These are phyloP conservation scores for Penicillium sp. DNA, from an alignment of 2,329 filamentous ascomycete species.

Conservation along the genomic window DNA sequence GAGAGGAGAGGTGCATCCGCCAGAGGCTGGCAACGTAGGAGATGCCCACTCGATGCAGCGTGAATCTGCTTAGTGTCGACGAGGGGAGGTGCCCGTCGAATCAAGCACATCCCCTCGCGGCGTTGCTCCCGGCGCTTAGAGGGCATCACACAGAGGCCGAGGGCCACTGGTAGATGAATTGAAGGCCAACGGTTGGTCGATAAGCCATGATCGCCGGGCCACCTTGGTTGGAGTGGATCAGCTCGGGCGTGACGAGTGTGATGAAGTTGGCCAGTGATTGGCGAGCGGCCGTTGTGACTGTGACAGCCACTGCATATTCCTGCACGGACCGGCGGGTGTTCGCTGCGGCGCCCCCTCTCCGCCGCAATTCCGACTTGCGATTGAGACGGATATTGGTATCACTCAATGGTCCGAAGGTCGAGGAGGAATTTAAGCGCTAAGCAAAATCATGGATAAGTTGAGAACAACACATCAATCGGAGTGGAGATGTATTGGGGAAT, in stretches of 20 bases:
- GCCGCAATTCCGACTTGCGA: too few relatives aligned
- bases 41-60: too few relatives aligned
- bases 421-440: too few relatives aligned
- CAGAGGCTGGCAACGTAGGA: too few relatives aligned
- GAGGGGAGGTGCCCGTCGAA: constrained; percentile 14
- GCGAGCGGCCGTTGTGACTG: constrained; percentile 31
- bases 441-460: background rate
- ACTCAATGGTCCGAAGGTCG: too few relatives aligned
- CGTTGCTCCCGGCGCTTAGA: constrained; percentile 23
- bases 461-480: too few relatives aligned
- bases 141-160: constrained; percentile 14
- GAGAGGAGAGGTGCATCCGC: constrained; percentile 11
- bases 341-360: too few relatives aligned
- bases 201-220: constrained; percentile 6
- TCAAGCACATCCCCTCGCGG: constrained; percentile 10
- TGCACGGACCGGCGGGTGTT: constrained; percentile 21
- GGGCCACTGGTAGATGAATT: constrained; percentile 1
- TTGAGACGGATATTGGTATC: too few relatives aligned
- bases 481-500: too few relatives aligned
- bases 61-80: constrained; percentile 4
- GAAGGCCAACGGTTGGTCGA: constrained; percentile 10
- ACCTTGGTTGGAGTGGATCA: constrained; percentile 11
- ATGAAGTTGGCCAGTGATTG: constrained; percentile 23
- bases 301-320: constrained; percentile 30
- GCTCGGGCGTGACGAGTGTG: constrained; percentile 19